Percentiles rank a stretch among this genome's conserved stretches.
These are phyloP conservation scores for Taiwanofungus camphoratus DNA, from an alignment of 1,284 basidiomycete species.

Conservation along the genomic window DNA sequence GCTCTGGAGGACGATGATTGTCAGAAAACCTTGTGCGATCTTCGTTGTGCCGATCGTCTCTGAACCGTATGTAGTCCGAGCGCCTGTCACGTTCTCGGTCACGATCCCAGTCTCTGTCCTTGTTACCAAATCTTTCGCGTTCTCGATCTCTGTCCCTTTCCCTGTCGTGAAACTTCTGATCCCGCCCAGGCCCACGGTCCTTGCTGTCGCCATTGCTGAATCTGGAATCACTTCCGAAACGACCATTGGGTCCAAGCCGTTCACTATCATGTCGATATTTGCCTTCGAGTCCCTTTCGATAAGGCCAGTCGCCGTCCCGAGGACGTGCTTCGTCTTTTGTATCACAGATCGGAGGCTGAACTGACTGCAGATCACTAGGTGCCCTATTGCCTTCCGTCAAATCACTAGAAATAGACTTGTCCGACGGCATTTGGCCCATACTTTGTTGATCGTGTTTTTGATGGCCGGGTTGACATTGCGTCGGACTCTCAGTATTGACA, in stretches of 20 bases:
- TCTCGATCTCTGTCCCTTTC: conserved; percentile 22
- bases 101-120: conserved; percentile 20
- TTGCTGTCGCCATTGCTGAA: conserved; percentile 11
- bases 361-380: conserved; percentile 8
- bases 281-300: conserved; percentile 19
- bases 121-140: conserved; percentile 22
- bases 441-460: conserved; percentile 9
- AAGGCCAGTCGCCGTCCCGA: conserved; percentile 17
- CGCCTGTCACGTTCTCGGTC: conserved; percentile 24
- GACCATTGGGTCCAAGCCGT: conserved; percentile 12
- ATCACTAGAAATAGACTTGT: conserved; percentile 18
- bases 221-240: conserved; percentile 10
- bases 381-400: conserved; percentile 5
- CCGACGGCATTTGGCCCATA: conserved; percentile 12
- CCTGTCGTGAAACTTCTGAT: conserved; percentile 15
- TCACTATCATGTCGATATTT: conserved; percentile 15
- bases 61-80: conserved; percentile 18
- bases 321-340: conserved; percentile 18
- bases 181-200: conserved; percentile 12
- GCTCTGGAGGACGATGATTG: conserved; percentile 22
- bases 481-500: conserved; percentile 1
- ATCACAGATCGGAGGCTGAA: conserved; percentile 13
- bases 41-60: conserved; percentile 22
- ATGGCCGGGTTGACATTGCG: conserved; percentile 9
- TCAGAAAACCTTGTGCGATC: conserved; percentile 22